Conservation (phyloP, 2,329 filamentous ascomycete species). For the Penicillium sp. region DNA sequence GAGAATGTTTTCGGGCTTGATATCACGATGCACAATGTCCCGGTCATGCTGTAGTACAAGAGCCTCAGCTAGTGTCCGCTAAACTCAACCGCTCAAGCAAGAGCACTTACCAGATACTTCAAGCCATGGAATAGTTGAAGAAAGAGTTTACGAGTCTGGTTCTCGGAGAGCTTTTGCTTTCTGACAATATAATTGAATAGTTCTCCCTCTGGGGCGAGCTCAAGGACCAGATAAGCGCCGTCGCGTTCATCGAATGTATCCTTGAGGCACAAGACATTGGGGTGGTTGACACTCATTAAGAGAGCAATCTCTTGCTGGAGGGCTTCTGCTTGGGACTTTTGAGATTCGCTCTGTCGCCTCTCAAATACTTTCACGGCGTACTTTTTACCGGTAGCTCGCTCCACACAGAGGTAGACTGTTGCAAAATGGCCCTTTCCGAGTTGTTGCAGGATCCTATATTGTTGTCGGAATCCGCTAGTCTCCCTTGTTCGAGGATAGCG, state of each 20-base stretch:
- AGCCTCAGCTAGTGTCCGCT: conserved; percentile 6
- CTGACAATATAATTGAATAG: conserved; percentile 92
- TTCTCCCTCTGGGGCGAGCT: conserved; percentile 88
- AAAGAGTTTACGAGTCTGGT: conserved; percentile 81
- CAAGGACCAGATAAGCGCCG: conserved; percentile 85
- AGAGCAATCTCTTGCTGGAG: conserved; percentile 95
- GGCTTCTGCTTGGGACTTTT: conserved; percentile 77
- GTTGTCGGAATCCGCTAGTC: conserved; percentile 75
- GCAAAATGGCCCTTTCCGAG: conserved; percentile 95
- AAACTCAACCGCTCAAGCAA: neutral
- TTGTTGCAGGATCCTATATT: conserved; percentile 79
- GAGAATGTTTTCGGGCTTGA: conserved; percentile 96
- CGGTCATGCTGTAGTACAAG: conserved; percentile 70
- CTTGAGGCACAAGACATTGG: conserved; percentile 86
- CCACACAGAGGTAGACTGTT: conserved; percentile 84
- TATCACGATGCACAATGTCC: conserved; percentile 94
- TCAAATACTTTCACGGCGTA: conserved; percentile 96
- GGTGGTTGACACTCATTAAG: conserved; percentile 94
- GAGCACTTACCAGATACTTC: conserved; percentile 76
- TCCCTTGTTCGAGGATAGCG: conserved; percentile 74
- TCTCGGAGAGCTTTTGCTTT: conserved; percentile 82
- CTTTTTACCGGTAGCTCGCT: conserved; percentile 74
- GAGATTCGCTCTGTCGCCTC: conserved; percentile 75
- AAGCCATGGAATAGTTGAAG: conserved; percentile 87
- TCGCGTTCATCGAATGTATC: conserved; percentile 91